Conservation (phyloP, 2,329 filamentous ascomycete genomes). For the Trichoderma cornu-damae region DNA sequence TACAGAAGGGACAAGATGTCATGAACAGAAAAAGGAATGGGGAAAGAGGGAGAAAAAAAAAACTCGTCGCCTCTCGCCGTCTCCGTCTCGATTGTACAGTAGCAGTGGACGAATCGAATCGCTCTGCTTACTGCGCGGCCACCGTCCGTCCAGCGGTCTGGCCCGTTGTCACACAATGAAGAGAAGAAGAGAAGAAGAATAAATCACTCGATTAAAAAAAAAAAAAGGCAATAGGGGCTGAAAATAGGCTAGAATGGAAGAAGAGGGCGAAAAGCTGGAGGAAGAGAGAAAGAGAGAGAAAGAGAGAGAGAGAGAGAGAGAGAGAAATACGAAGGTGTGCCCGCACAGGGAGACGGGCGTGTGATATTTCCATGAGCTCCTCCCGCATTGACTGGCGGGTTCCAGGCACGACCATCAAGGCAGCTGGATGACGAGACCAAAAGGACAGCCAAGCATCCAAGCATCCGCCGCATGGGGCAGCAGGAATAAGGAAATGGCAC, state of each 20-base stretch:
- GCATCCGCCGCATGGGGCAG: constrained; percentile 10
- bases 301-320: neutral
- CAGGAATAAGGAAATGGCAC: neutral
- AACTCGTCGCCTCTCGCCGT: neutral
- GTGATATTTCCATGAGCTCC: constrained; percentile 12
- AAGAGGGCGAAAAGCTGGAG: neutral
- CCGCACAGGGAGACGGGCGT: constrained; percentile 10
- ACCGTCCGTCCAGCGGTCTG: constrained; percentile 5
- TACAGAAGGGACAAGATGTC: neutral
- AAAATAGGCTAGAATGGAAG: constrained; percentile 1
- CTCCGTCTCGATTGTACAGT: neutral
- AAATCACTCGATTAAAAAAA: neutral
- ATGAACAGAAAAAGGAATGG: too few species aligned
- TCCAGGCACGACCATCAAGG: neutral
- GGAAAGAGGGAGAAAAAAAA: too few species aligned
- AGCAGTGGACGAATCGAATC: constrained; percentile 10
- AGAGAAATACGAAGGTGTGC: constrained; percentile 19
- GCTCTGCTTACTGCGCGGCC: neutral
- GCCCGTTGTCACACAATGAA: neutral
- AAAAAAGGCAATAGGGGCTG: constrained; percentile 3
- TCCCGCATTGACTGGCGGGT: constrained; percentile 11
- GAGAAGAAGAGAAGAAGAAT: neutral
- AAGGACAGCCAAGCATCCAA: constrained; percentile 2
- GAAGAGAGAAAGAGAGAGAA: neutral
- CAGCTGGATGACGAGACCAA: constrained; percentile 1